Base-by-base conservation (phyloP, 2,329 filamentous ascomycete genomes). In the Coniochaeta sp. region DNA sequence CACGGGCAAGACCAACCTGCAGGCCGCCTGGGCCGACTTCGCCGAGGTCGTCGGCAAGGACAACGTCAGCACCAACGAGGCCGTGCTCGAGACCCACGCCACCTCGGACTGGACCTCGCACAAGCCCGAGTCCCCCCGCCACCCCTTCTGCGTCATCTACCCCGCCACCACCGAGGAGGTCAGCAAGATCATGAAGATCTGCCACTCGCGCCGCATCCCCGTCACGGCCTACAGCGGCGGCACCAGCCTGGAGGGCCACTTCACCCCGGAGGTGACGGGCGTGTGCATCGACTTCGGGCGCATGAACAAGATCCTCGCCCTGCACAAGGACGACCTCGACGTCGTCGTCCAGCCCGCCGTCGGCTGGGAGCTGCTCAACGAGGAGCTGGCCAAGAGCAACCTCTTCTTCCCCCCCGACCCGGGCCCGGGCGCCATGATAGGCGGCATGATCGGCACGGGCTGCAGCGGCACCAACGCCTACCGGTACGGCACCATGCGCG, bases 371-470 rank as follows among this genome's bases (percentile, higher is more conserved):
- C 71, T 81, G 9, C 78, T 97, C 43, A 96, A 96, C 70, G 90
- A 95, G 68, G 80, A 88, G 63, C 81, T 97, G 19, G 80, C 78
- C 7, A 80, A 86, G 57, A 80, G 91, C 62, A 89, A 89, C 31
- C 82, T 97, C 3, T 96, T 96, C 80, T 96, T 96, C 76, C 92
- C 92, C 24, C 92, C 91, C 0, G 92, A 96, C 72, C 92, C 92
- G 19, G 93, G 92, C 59, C 92, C 93, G 58, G 91, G 92, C 19
- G 92, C 92, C 63, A 91, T 91, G 87, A 96, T 97, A 67, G 92
- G 92, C 61, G 92, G 92, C 60, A 92, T 92, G 89, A 85, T 92
- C 36, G 89, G 88, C 24, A 92, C 89, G 2, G 83, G 83, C 38
- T 85, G 81, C 76, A 84, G 81, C 69, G 92, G 92, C 62, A 96